Evolutionary conservation across 139 green algal genomes (phyloP).

Genomic region (Raphidocelis subcapitata): DNA sequence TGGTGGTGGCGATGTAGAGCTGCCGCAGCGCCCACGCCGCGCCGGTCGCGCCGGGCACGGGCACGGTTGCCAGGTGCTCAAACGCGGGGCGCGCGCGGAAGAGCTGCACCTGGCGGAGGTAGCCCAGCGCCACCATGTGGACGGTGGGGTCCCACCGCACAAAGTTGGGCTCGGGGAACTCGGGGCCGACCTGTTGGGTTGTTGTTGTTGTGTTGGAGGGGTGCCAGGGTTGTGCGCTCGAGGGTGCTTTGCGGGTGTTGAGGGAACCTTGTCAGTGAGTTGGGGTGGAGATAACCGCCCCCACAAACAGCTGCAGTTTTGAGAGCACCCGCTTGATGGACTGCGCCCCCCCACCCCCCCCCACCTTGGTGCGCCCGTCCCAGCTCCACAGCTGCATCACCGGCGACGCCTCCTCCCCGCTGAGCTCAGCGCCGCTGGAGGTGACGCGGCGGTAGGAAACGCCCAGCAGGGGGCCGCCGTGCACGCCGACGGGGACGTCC

Average conservation of each 20-base stretch:
- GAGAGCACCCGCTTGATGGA: no score
- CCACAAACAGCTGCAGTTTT: no score
- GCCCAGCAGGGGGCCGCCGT: constrained; percentile 35
- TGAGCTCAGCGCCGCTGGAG: constrained; percentile 5
- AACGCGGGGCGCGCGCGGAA: constrained; percentile 33
- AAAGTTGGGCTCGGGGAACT: constrained; percentile 42
- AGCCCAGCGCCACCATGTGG: constrained; percentile 42
- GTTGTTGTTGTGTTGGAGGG: background rate
- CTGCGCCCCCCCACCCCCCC: no score
- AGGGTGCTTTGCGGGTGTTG: background rate
- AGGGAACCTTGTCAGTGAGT: background rate
- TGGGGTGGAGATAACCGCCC: no score
- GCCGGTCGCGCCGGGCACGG: constrained; percentile 29
- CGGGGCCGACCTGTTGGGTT: constrained; percentile 30
- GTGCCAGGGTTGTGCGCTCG: background rate
- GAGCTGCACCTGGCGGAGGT: constrained; percentile 46
- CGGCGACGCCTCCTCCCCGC: constrained; percentile 21
- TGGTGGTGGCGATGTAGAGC: constrained; percentile 48
- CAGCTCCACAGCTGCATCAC: constrained; percentile 41
- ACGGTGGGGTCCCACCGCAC: constrained; percentile 50
- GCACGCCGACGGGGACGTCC: constrained; percentile 23
- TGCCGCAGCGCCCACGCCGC: constrained; percentile 47
- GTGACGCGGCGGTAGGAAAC: constrained; percentile 20
- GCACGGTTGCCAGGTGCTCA: constrained; percentile 30
- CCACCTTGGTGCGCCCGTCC: constrained; percentile 12